These are phyloP conservation scores for Crithidia brevicula DNA, from an alignment of 208 protist genomes.

Conservation along the genomic window DNA sequence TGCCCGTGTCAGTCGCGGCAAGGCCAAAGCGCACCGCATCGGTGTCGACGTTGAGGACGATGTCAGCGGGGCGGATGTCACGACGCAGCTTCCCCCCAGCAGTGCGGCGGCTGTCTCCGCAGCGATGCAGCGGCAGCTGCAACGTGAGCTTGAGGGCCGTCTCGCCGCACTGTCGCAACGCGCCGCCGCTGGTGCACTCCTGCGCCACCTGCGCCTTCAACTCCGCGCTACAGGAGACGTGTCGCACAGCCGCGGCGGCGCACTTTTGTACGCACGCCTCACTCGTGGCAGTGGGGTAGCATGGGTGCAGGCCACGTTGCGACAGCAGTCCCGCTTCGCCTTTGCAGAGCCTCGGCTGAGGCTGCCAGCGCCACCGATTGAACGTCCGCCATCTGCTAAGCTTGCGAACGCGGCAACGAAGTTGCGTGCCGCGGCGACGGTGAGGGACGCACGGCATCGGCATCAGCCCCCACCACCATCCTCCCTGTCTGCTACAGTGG, in stretches of 20 bases:
- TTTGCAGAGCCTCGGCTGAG: constrained; percentile 26
- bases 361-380: background rate
- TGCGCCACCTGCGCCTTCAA: constrained; percentile 2
- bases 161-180: constrained; percentile 21
- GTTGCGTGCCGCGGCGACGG: background rate
- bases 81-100: background rate
- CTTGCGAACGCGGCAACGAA: background rate
- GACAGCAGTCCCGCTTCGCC: constrained; percentile 12
- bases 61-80: background rate
- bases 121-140: constrained; percentile 19
- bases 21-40: too few species aligned
- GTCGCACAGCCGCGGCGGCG: background rate
- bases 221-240: background rate
- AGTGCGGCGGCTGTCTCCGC: constrained; percentile 24
- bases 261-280: background rate
- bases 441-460: constrained; percentile 2
- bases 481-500: background rate
- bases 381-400: background rate
- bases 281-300: constrained; percentile 4
- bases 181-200: background rate
- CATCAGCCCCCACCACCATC: background rate
- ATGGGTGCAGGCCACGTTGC: constrained; percentile 26
- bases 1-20: too few species aligned
- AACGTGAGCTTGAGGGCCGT: constrained; percentile 16
- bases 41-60: too few species aligned